Percentiles rank a stretch among this genome's conserved stretches.
Conservation (phyloP, 73 alveolate species). For the Paramecium biaurelia region DNA sequence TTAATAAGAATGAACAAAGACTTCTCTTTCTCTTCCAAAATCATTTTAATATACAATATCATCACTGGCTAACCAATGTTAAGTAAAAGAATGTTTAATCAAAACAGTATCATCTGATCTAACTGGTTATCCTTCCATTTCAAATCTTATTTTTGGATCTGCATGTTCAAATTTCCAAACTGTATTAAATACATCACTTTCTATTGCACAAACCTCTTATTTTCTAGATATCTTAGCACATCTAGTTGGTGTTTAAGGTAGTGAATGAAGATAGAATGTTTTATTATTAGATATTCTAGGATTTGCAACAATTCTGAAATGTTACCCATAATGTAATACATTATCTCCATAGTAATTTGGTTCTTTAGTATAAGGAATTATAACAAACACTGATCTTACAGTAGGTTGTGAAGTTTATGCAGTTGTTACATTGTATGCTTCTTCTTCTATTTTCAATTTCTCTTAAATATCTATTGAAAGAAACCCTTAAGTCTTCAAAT, state of each 20-base stretch:
- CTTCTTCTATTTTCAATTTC: conserved; percentile 47
- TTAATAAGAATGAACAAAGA: conserved; percentile 52
- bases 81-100: conserved; percentile 55
- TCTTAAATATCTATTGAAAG: conserved; percentile 48
- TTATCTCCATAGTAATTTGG: conserved; percentile 41
- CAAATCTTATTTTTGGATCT: conserved; percentile 60
- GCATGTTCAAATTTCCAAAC: conserved; percentile 60
- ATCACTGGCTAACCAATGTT: conserved; percentile 65
- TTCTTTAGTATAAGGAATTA: conserved; percentile 32
- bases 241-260: conserved; percentile 46
- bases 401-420: conserved; percentile 44
- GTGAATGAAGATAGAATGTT: conserved; percentile 20
- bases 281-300: conserved; percentile 56
- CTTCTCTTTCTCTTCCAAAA: conserved; percentile 65
- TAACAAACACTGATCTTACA: conserved; percentile 56
- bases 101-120: conserved; percentile 39
- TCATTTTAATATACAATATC: conserved; percentile 52
- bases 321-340: conserved; percentile 56
- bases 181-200: conserved; percentile 41
- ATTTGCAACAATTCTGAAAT: conserved; percentile 51
- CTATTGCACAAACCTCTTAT: conserved; percentile 53
- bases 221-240: conserved; percentile 67
- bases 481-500: conserved; percentile 38
- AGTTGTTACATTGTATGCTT: conserved; percentile 55
- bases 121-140: conserved; percentile 62